These are phyloP conservation scores for Candida glucosophila DNA, from an alignment of 1,139 yeast genomes.

Conservation along the genomic window DNA sequence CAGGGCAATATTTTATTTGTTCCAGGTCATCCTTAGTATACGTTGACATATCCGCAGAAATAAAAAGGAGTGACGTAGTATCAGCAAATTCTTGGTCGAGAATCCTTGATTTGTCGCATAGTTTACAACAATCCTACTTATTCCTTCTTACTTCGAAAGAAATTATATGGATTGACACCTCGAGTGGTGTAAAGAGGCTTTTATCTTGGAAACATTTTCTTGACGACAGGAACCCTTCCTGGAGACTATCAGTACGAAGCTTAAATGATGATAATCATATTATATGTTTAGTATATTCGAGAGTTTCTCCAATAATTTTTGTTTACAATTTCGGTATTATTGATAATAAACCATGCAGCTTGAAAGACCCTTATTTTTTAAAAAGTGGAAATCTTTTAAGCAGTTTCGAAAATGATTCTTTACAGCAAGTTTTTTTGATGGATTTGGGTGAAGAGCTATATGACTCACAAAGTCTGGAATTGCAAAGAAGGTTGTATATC, in stretches of 20 bases:
- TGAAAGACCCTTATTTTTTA: conserved; percentile 17
- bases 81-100: conserved; percentile 53
- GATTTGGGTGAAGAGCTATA: no score
- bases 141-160: conserved; percentile 57
- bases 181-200: conserved; percentile 23
- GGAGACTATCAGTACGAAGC: conserved; percentile 22
- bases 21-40: conserved; percentile 37
- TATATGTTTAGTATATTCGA: conserved; percentile 33
- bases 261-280: conserved; percentile 17
- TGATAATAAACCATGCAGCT: conserved; percentile 25
- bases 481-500: no score
- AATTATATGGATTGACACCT: conserved; percentile 37
- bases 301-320: conserved; percentile 29
- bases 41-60: conserved; percentile 14
- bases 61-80: conserved; percentile 23
- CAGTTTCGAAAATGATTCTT: no score
- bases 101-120: conserved; percentile 36
- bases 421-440: no score
- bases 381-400: conserved; percentile 7
- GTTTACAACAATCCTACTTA: conserved; percentile 10
- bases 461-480: no score
- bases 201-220: conserved; percentile 68
- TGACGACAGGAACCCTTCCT: conserved; percentile 46
- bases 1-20: conserved; percentile 26
- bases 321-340: conserved; percentile 34